Evolutionary conservation across 192 early-diverging fungal genomes (phyloP).

Genomic region (Allomyces macrogynus): DNA sequence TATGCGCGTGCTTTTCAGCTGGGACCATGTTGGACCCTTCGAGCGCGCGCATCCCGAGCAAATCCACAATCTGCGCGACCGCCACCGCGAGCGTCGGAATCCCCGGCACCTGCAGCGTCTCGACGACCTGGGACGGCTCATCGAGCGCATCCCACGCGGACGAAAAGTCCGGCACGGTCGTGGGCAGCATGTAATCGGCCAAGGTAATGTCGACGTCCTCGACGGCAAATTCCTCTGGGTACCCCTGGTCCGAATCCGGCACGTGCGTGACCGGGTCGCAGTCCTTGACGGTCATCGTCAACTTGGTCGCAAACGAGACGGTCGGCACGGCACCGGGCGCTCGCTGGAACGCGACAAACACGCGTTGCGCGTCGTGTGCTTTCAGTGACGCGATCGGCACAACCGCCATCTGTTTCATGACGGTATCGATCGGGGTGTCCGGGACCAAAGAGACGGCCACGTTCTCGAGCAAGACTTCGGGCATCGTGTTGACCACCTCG

Average conservation of each 20-base stretch:
- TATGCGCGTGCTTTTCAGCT: conserved; percentile 56
- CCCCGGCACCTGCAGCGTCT: conserved; percentile 72
- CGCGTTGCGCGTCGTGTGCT: conserved; percentile 51
- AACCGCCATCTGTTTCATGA: conserved; percentile 38
- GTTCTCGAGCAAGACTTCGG: conserved; percentile 81
- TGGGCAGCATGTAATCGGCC: conserved; percentile 79
- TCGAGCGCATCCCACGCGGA: conserved; percentile 61
- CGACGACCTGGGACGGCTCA: conserved; percentile 47
- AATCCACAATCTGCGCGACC: conserved; percentile 31
- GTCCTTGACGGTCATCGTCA: conserved; percentile 83
- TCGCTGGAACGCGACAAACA: conserved; percentile 74
- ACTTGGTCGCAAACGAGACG: conserved; percentile 54
- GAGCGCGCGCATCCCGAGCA: conserved; percentile 70
- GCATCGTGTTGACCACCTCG: conserved; percentile 80
- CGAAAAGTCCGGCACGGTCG: conserved; percentile 58
- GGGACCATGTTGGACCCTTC: conserved; percentile 52
- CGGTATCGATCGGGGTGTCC: conserved; percentile 32
- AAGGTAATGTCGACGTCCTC: conserved; percentile 68
- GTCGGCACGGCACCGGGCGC: conserved; percentile 23
- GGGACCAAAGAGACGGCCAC: conserved; percentile 61
- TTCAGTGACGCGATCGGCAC: conserved; percentile 55
- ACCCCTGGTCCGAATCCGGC: conserved; percentile 71
- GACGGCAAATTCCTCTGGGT: conserved; percentile 81
- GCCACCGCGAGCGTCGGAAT: conserved; percentile 25
- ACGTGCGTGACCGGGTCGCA: conserved; percentile 86